These are phyloP conservation scores for Hypholoma fasciculare DNA, from an alignment of 768 basidiomycete genomes.

Conservation along the genomic window DNA sequence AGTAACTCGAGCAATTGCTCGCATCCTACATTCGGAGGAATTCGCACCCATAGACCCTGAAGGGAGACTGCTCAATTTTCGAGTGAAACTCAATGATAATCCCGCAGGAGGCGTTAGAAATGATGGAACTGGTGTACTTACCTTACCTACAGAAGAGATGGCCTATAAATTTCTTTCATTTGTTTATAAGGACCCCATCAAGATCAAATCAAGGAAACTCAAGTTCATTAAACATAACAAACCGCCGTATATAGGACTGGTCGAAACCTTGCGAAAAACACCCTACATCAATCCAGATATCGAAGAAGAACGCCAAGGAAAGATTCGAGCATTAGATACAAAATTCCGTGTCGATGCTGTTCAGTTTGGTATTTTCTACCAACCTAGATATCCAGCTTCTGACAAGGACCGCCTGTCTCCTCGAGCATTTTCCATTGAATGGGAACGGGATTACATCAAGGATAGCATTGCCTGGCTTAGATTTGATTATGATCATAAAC, in stretches of 20 bases:
- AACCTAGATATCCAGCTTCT: constrained; percentile 29
- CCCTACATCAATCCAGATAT: constrained; percentile 55
- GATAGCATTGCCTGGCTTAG: constrained; percentile 51
- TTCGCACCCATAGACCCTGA: constrained; percentile 37
- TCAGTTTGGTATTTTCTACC: constrained; percentile 67
- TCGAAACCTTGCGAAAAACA: constrained; percentile 48
- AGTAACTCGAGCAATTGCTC: constrained; percentile 55
- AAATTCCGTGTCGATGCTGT: constrained; percentile 55
- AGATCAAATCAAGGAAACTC: constrained; percentile 41
- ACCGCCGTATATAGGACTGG: constrained; percentile 14
- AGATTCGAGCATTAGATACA: constrained; percentile 9
- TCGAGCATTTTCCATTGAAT: constrained; percentile 71
- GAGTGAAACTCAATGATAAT: constrained; percentile 51
- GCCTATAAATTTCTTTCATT: constrained; percentile 49
- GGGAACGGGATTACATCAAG: constrained; percentile 50
- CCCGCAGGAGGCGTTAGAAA: constrained; percentile 53
- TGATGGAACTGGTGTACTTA: constrained; percentile 48
- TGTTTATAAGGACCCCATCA: constrained; percentile 41
- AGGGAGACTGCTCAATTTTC: constrained; percentile 56
- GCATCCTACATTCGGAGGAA: constrained; percentile 55
- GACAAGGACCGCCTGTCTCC: constrained; percentile 29
- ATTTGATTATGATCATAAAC: constrained; percentile 70
- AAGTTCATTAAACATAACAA: constrained; percentile 26
- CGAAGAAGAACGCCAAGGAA: constrained; percentile 48
- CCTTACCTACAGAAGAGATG: constrained; percentile 34